phyloP scores from a whole-genome alignment of 2,329 filamentous ascomycete species.

The Keithomyces neogunnii region DNA sequence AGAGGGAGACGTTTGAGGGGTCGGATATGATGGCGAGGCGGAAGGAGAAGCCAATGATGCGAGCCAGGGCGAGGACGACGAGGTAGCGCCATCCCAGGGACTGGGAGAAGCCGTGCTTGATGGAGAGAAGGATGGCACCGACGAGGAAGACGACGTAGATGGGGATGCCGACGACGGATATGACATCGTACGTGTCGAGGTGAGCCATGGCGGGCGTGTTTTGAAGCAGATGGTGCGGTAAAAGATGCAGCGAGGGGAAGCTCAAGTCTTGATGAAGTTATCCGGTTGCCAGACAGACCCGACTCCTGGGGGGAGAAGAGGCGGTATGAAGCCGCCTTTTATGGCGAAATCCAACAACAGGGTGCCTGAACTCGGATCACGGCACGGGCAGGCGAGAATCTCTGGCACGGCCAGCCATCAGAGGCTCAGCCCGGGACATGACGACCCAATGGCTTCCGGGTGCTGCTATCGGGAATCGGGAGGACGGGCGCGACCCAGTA shows the following conservation, averaged over 20 bases:
- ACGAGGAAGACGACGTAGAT: slow-evolving; percentile 20
- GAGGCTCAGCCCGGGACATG: neutral
- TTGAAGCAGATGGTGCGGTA: too few species aligned
- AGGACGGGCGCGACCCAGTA: too few species aligned
- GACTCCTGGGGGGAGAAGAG: too few species aligned
- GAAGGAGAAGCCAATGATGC: slow-evolving; percentile 48
- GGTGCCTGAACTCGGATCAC: neutral
- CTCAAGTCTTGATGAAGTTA: neutral
- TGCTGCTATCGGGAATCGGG: too few species aligned
- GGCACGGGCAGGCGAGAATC: neutral
- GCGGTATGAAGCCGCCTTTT: too few species aligned
- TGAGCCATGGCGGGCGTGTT: slow-evolving; percentile 8
- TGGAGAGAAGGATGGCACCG: slow-evolving; percentile 33
- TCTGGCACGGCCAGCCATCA: neutral
- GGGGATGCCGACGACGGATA: slow-evolving; percentile 23
- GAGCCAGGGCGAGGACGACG: slow-evolving; percentile 46
- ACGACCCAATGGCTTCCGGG: neutral
- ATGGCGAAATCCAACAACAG: neutral
- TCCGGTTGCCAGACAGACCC: too few species aligned
- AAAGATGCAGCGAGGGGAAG: neutral
- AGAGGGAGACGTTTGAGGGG: slow-evolving; percentile 33
- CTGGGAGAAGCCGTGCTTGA: slow-evolving; percentile 41
- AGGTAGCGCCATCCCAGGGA: slow-evolving; percentile 54
- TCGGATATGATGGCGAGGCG: slow-evolving; percentile 35
- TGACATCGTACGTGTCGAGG: slow-evolving; percentile 20